Evolutionary conservation across 108 stramenopile species (phyloP).

Genomic region (Conticribra guillardii): DNA sequence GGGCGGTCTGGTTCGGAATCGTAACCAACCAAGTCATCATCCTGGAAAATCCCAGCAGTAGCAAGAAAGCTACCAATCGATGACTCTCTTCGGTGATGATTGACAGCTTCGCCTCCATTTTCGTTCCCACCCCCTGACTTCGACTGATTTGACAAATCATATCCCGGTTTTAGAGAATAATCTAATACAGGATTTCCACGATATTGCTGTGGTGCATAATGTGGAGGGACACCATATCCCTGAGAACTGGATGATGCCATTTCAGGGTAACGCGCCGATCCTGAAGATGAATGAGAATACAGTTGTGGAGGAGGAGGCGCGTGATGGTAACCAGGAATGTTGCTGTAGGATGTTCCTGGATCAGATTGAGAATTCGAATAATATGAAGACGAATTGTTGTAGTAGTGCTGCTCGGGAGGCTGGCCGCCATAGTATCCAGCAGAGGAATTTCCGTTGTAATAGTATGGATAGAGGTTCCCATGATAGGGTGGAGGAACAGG

Average conservation of each 20-base stretch:
- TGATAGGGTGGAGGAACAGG: not conserved
- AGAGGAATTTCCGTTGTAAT: not conserved
- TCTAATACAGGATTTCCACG: not conserved
- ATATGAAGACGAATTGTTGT: not conserved
- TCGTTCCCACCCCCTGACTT: not conserved
- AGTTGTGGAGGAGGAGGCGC: not conserved
- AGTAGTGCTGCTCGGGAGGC: not conserved
- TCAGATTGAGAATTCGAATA: not conserved
- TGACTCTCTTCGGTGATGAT: conserved; percentile 20
- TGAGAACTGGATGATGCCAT: not conserved
- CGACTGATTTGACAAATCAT: not conserved
- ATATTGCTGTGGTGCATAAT: not conserved
- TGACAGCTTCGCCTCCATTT: not conserved
- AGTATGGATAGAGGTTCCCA: not conserved
- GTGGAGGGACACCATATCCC: not conserved
- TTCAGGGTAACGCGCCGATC: not conserved
- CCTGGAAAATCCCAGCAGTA: conserved; percentile 12
- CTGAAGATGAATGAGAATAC: not conserved
- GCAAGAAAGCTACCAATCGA: conserved; percentile 16
- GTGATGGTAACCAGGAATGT: not conserved
- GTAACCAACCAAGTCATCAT: not conserved
- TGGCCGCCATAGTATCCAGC: not conserved
- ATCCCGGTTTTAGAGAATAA: not conserved
- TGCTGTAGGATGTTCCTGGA: not conserved
- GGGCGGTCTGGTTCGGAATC: conserved; percentile 14